Evolutionary conservation across 306 rosid species (phyloP).

Genomic region (Oxytropis ochrocephala): DNA sequence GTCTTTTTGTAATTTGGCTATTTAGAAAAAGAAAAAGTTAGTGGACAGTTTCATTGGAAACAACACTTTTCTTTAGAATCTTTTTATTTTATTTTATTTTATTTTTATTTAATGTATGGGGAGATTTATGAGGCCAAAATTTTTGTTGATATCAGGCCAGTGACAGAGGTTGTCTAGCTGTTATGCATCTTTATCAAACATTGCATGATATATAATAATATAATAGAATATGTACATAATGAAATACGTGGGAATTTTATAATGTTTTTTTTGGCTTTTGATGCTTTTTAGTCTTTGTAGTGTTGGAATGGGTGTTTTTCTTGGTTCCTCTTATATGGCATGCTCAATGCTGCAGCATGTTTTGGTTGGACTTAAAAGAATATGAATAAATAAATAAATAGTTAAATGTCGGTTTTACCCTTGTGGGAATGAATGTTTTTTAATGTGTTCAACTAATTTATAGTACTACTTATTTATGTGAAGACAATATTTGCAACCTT

Average conservation of each 20-base stretch:
- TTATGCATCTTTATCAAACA: constrained; percentile 40
- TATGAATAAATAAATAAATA: not conserved
- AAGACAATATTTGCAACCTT: constrained; percentile 33
- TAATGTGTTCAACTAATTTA: not conserved
- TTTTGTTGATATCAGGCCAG: constrained; percentile 57
- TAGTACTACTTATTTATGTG: constrained; percentile 8
- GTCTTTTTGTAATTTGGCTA: constrained; percentile 35
- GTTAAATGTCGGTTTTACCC: not conserved
- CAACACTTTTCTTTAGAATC: constrained; percentile 27
- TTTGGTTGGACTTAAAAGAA: not conserved
- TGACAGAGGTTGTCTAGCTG: constrained; percentile 67
- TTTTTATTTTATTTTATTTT: not conserved
- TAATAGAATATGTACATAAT: constrained; percentile 44
- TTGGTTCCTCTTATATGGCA: not conserved
- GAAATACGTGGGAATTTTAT: constrained; percentile 32
- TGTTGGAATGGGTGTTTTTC: not conserved
- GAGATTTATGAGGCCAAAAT: constrained; percentile 24
- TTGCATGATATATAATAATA: constrained; percentile 1
- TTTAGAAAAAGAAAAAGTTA: constrained; percentile 29
- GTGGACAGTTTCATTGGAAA: constrained; percentile 49
- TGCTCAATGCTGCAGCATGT: not conserved
- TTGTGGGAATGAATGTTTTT: not conserved
- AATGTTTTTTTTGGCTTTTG: not conserved
- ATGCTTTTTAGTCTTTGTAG: constrained; percentile 16
- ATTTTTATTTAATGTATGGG: not conserved